Conservation (phyloP, 2,329 filamentous ascomycete species). For the Sclerotinia spermophila region DNA sequence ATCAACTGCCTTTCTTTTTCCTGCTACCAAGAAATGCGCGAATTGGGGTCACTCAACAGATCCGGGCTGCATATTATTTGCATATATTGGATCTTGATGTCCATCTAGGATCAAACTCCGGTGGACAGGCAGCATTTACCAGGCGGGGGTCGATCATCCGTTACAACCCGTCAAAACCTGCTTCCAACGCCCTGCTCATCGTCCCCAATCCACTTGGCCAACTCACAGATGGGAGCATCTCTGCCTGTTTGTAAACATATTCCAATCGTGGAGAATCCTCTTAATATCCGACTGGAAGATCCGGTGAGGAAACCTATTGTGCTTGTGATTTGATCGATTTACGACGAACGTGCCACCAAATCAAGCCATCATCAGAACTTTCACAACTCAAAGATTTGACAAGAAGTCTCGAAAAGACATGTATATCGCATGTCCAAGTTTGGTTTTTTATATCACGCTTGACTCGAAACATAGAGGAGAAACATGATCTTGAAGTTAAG, state of each 20-base stretch:
- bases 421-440: not conserved
- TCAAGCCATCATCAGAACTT: constrained; percentile 21
- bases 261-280: not conserved
- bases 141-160: constrained; percentile 29
- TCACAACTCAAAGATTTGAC: not conserved
- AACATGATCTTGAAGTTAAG: not conserved
- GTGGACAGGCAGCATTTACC: constrained; percentile 23
- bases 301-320: not conserved
- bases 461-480: not conserved
- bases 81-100: constrained; percentile 34
- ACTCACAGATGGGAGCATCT: constrained; percentile 2
- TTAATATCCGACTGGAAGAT: not conserved
- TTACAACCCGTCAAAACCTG: constrained; percentile 28
- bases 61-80: constrained; percentile 26
- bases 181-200: constrained; percentile 17
- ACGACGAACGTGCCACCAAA: constrained; percentile 20
- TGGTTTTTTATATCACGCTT: not conserved
- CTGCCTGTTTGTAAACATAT: not conserved
- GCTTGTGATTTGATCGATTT: constrained; percentile 11
- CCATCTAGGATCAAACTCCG: constrained; percentile 25
- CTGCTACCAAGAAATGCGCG: constrained; percentile 11
- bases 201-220: constrained; percentile 4
- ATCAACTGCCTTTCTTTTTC: constrained; percentile 1
- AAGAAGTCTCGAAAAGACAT: not conserved
- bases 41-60: constrained; percentile 25